Conservation (phyloP, 1,139 yeast genomes). For the Blastobotrys petasosporus region DNA sequence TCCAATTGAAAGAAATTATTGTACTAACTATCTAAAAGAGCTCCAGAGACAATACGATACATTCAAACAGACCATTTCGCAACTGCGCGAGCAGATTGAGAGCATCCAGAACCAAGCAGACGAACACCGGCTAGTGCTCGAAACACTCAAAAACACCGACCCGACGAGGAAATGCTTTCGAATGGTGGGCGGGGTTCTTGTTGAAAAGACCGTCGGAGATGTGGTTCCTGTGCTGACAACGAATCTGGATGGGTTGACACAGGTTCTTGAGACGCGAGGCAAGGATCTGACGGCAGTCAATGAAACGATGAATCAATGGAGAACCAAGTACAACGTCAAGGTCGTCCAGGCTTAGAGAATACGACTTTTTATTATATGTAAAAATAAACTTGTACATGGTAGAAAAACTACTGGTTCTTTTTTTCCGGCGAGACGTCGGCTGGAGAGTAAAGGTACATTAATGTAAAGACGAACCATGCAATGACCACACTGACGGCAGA, state of each 20-base stretch:
- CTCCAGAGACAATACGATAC: slow-evolving; percentile 40
- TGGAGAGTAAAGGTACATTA: slow-evolving; percentile 50
- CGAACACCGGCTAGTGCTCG: slow-evolving; percentile 36
- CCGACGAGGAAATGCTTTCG: slow-evolving; percentile 72
- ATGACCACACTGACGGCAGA: slow-evolving; percentile 62
- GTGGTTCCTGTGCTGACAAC: slow-evolving; percentile 61
- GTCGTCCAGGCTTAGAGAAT: slow-evolving; percentile 29
- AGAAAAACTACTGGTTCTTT: slow-evolving; percentile 13
- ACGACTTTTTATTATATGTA: slow-evolving; percentile 2
- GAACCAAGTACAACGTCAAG: slow-evolving; percentile 39
- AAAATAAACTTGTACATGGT: background rate
- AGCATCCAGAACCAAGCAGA: slow-evolving; percentile 40
- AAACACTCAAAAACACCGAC: slow-evolving; percentile 49
- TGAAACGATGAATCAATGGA: slow-evolving; percentile 36
- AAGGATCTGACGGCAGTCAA: slow-evolving; percentile 35
- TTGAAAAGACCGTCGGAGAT: slow-evolving; percentile 73
- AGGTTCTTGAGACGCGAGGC: slow-evolving; percentile 33
- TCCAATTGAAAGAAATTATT: background rate
- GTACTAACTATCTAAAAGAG: slow-evolving; percentile 21
- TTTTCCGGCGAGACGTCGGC: slow-evolving; percentile 12
- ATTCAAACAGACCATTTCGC: slow-evolving; percentile 35
- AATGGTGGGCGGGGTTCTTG: slow-evolving; percentile 91
- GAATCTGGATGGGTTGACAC: slow-evolving; percentile 44
- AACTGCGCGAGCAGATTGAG: slow-evolving; percentile 35
- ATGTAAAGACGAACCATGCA: slow-evolving; percentile 72